A percentile compares a stretch with the other conserved stretches of the same genome.
Conservation (phyloP, 345 rosid species). For the Corymbia maculata region DNA sequence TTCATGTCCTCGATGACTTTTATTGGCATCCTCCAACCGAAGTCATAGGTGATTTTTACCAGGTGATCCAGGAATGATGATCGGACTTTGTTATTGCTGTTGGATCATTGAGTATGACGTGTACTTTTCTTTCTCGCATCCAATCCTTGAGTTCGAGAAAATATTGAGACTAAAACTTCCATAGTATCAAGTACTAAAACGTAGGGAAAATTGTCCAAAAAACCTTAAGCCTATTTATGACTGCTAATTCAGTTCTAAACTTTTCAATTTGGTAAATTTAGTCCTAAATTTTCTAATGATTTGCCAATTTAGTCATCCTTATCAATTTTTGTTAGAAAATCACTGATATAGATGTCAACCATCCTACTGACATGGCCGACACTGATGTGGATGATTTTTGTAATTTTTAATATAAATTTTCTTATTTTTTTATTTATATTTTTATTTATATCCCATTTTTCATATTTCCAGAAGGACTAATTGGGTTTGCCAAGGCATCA, state of each 20-base stretch:
- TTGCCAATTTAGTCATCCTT: fast-evolving
- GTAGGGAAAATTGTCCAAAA: neutral
- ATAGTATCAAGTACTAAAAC: neutral
- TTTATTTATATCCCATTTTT: neutral
- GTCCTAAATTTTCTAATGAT: fast-evolving
- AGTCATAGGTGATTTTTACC: neutral
- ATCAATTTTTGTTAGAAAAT: neutral
- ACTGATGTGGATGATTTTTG: fast-evolving
- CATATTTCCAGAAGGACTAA: fast-evolving
- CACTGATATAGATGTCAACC: neutral
- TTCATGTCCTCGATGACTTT: neutral
- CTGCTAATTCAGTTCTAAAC: neutral
- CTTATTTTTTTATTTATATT: neutral
- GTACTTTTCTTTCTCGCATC: neutral
- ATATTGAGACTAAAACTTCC: neutral
- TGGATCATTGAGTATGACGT: neutral
- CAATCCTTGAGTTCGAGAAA: neutral
- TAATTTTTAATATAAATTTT: neutral
- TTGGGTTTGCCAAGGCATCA: neutral
- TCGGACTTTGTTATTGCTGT: neutral
- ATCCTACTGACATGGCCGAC: fast-evolving
- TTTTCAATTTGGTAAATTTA: neutral
- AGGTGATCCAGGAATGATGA: neutral
- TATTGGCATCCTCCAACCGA: neutral
- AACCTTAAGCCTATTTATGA: neutral